Conservation (phyloP, 805 yeast species). For the Nakazawaea laoshanensis region DNA sequence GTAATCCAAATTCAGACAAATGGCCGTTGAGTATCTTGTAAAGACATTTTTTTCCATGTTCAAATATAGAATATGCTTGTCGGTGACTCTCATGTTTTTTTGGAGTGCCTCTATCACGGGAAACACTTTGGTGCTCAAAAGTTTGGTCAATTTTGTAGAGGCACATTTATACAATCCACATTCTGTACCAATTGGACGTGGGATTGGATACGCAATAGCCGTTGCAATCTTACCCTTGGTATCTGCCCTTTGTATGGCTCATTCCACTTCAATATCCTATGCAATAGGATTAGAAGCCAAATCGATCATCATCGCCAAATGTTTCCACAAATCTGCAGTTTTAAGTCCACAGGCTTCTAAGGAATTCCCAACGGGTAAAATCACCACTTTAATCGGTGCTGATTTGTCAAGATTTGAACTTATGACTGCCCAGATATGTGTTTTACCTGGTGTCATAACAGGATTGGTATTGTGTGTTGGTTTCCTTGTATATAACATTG, state of each 20-base stretch:
- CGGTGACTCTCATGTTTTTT: constrained; percentile 30
- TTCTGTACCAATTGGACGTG: constrained; percentile 37
- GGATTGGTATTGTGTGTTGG: constrained; percentile 64
- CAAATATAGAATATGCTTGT: constrained; percentile 29
- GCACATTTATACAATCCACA: constrained; percentile 32
- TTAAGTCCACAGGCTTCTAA: constrained; percentile 49
- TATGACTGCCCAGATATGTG: constrained; percentile 51
- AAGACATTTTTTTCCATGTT: constrained; percentile 36
- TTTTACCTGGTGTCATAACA: constrained; percentile 56
- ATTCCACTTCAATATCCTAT: constrained; percentile 52
- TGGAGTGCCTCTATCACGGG: constrained; percentile 39
- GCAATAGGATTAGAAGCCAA: constrained; percentile 63
- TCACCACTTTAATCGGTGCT: constrained; percentile 73
- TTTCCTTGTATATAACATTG: constrained; percentile 56
- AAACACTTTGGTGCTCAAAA: constrained; percentile 59
- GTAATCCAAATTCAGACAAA: constrained; percentile 14
- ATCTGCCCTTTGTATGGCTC: constrained; percentile 43
- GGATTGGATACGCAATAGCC: constrained; percentile 73
- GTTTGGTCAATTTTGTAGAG: constrained; percentile 56
- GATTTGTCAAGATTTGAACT: constrained; percentile 79
- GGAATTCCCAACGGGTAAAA: constrained; percentile 55
- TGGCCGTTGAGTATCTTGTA: constrained; percentile 33
- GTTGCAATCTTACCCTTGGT: constrained; percentile 44
- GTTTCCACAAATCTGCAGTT: constrained; percentile 58
- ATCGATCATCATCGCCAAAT: constrained; percentile 60